Evolutionary conservation across 1,284 basidiomycete species (phyloP).

Genomic region (Ceratobasidium sp.): DNA sequence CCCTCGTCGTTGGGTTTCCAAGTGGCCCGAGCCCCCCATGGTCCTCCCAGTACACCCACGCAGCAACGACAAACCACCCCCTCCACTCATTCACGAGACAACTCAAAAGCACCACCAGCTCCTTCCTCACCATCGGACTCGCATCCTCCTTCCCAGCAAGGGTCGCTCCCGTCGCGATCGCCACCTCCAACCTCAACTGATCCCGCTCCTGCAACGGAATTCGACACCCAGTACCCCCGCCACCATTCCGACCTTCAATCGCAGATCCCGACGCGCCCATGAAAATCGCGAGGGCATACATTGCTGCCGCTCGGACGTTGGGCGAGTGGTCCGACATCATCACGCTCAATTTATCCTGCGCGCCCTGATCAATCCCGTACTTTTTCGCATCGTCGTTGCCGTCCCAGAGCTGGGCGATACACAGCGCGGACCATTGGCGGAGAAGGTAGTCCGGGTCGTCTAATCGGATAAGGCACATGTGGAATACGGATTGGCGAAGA

Average conservation of each 20-base stretch:
- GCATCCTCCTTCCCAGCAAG: conserved; percentile 89
- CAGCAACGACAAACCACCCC: conserved; percentile 95
- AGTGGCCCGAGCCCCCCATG: conserved; percentile 58
- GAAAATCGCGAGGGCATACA: conserved; percentile 95
- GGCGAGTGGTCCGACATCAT: conserved; percentile 90
- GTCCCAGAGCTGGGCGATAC: conserved; percentile 97
- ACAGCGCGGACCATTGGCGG: conserved; percentile 94
- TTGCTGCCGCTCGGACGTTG: conserved; percentile 91
- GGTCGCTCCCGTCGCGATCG: conserved; percentile 65
- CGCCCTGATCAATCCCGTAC: conserved; percentile 83
- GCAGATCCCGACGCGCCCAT: conserved; percentile 89
- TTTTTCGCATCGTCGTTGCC: conserved; percentile 92
- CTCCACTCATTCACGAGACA: conserved; percentile 96
- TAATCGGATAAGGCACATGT: conserved; percentile 88
- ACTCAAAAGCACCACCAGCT: conserved; percentile 91
- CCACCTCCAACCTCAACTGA: conserved; percentile 70
- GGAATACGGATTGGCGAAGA: conserved; percentile 87
- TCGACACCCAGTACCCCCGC: conserved; percentile 89
- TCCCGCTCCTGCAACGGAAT: conserved; percentile 80
- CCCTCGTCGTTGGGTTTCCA: conserved; percentile 47
- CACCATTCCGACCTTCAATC: conserved; percentile 75
- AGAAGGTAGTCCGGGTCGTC: conserved; percentile 91
- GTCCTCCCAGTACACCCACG: conserved; percentile 96
- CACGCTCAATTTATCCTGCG: conserved; percentile 88
- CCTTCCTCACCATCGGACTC: conserved; percentile 96